Evolutionary conservation across 176 grass and related monocot genomes (phyloP), one percentile per base, ranked within the genome.

Genomic region (Typha latifolia): DNA sequence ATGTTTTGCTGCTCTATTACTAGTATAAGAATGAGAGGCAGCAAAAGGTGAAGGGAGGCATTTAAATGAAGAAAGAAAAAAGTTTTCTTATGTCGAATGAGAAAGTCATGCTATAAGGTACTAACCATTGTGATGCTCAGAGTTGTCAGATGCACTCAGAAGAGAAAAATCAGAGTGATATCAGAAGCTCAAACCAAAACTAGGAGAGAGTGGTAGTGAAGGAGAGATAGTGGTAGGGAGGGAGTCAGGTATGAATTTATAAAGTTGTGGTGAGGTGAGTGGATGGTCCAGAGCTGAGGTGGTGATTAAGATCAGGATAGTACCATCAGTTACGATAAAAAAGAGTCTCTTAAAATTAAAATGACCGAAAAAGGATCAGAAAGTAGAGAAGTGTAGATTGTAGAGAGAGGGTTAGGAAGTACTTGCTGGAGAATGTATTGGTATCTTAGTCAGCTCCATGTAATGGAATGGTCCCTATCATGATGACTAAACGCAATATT

Each of bases 401-500:
- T 37, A 47, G 47, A 79, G 55, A 56, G 23, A 2, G 20, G 47
- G 12, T 65, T 63, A 69, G 55, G 76, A 64, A 22, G 56, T 86
- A 76, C 85, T 23, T 76, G 75, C 69, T 94, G 77, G 22, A 67
- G 68, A 79, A 63, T 75, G 72, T 81, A 86, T 81, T 69, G 32
- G 56, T 62, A 50, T 89, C 79, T 85, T 88, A 93, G 90, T 86
- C 85, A 80, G 77, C 85, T 66, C 68, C 82, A 65, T 77, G 74
- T 64, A 71, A 8, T 12, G 69, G 66, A 20, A 72, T 43, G 62
- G 73, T 85, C 85, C 29, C 66, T 62, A 29, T 88, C 85, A 51
- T 20, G 72, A 61, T 9, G 51, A 82, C 62, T 49, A 70, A 70
- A 68, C 21, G 37, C 32, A 37, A 13, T 70, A 62, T 59, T 78